phyloP scores from a whole-genome alignment of 2,329 filamentous ascomycete genomes.

The Sporothrix euskadiensis region DNA sequence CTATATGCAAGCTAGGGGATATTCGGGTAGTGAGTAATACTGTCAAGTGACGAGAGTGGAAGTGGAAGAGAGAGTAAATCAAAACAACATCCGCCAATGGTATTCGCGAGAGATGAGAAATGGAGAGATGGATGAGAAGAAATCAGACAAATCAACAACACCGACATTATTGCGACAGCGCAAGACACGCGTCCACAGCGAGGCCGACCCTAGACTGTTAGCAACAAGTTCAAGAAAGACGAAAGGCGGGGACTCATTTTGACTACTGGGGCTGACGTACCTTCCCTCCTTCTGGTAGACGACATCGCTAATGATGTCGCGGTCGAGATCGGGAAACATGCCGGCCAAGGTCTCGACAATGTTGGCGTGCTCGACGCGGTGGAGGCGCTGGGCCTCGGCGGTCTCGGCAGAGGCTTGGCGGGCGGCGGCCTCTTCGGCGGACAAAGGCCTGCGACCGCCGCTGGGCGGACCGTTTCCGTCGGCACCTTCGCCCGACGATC shows the following conservation, averaged over 20 bases:
- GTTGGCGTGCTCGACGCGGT: conserved; percentile 80
- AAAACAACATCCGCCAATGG: conserved; percentile 5
- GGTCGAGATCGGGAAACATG: conserved; percentile 96
- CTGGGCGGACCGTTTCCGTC: conserved; percentile 24
- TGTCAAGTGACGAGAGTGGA: neutral
- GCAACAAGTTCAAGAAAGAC: conserved; percentile 26
- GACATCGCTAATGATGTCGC: conserved; percentile 93
- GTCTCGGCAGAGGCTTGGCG: conserved; percentile 86
- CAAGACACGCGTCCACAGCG: conserved; percentile 83
- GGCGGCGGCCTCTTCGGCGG: conserved; percentile 83
- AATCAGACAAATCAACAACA: neutral
- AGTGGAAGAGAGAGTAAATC: neutral
- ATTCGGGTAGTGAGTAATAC: neutral
- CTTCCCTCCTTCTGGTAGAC: conserved; percentile 93
- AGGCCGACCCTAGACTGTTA: conserved; percentile 65
- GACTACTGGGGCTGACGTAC: conserved; percentile 57
- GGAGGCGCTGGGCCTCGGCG: conserved; percentile 81
- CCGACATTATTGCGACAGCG: conserved; percentile 51
- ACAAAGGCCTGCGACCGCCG: conserved; percentile 49
- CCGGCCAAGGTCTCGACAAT: conserved; percentile 91
- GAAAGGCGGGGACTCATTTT: neutral
- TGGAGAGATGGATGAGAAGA: too few species aligned
- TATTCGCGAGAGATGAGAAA: conserved; percentile 5
- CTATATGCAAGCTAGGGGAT: conserved; percentile 17
- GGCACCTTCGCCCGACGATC: neutral